phyloP scores from a whole-genome alignment of 2,329 filamentous ascomycete genomes.

The Aspergillus tanneri region DNA sequence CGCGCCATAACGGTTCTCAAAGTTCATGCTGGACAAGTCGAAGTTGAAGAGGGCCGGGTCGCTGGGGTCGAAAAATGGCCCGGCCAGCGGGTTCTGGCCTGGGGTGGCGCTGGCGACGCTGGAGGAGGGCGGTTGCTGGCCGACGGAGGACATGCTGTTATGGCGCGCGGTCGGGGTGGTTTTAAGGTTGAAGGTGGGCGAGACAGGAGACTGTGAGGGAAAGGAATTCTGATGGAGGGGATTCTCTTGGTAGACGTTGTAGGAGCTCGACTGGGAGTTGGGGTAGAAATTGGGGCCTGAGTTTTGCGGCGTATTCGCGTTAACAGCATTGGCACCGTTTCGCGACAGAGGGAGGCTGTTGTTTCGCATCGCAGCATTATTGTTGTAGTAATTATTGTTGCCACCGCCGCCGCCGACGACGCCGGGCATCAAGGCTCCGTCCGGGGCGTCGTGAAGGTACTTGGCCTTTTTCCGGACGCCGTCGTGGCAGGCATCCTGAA shows the following conservation, averaged over 20 bases:
- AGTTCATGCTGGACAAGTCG: slow-evolving; percentile 89
- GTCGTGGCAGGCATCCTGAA: slow-evolving; percentile 90
- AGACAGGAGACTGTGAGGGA: slow-evolving; percentile 66
- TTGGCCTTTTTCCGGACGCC: slow-evolving; percentile 98
- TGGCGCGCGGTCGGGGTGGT: slow-evolving; percentile 39
- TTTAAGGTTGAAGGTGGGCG: slow-evolving; percentile 65
- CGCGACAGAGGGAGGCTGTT: slow-evolving; percentile 34
- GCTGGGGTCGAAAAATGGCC: slow-evolving; percentile 77
- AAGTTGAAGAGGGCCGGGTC: slow-evolving; percentile 95
- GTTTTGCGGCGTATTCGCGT: slow-evolving; percentile 24
- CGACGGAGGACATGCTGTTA: slow-evolving; percentile 40
- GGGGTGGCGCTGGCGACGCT: slow-evolving; percentile 47
- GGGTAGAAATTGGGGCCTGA: slow-evolving; percentile 35
- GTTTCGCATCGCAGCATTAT: slow-evolving; percentile 40
- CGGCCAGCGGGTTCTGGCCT: slow-evolving; percentile 48
- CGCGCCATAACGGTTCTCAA: slow-evolving; percentile 93
- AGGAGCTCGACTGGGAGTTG: slow-evolving; percentile 37
- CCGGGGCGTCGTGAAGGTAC: slow-evolving; percentile 93
- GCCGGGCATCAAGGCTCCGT: slow-evolving; percentile 84
- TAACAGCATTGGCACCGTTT: slow-evolving; percentile 32
- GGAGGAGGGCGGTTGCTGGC: slow-evolving; percentile 50
- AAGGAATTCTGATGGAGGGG: slow-evolving; percentile 55
- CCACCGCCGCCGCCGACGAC: too few species aligned
- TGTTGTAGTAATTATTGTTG: slow-evolving; percentile 57
- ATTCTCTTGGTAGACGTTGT: slow-evolving; percentile 51